Conservation (phyloP, 2,329 filamentous ascomycete genomes). For the Paecilomyces formosus region DNA sequence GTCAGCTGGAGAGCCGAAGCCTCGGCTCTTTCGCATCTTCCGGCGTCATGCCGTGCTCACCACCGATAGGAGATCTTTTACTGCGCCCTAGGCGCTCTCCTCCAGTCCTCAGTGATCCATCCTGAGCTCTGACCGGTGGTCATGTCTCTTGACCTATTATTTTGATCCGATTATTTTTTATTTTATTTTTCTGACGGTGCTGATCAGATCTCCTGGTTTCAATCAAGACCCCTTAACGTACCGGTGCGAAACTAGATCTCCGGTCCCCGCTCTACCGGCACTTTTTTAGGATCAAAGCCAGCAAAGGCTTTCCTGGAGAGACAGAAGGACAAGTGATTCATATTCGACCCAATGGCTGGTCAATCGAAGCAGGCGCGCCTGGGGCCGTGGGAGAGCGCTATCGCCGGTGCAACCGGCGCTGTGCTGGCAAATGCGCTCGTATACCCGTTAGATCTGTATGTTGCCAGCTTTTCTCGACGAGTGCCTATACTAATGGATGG, state of each 20-base stretch:
- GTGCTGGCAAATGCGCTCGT: slow-evolving; percentile 92
- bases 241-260: neutral
- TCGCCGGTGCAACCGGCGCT: slow-evolving; percentile 86
- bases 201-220: neutral
- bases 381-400: slow-evolving; percentile 86
- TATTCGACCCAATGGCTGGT: slow-evolving; percentile 39
- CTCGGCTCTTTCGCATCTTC: slow-evolving; percentile 8
- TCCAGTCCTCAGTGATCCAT: neutral
- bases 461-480: slow-evolving; percentile 8
- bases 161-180: neutral
- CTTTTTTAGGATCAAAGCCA: neutral
- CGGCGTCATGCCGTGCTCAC: neutral
- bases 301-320: neutral
- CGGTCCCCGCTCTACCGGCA: slow-evolving; percentile 5
- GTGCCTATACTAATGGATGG: slow-evolving; percentile 8
- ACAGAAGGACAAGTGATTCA: neutral
- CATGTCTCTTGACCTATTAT: neutral
- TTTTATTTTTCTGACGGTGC: neutral
- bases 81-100: neutral
- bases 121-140: neutral
- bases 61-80: neutral
- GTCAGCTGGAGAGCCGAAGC: slow-evolving; percentile 3
- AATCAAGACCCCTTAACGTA: neutral
- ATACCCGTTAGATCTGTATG: slow-evolving; percentile 94
- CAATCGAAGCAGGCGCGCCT: slow-evolving; percentile 61